Percentiles rank a stretch among this genome's conserved stretches.
Conservation (phyloP, 208 protist genomes). For the Leishmania tarentolae region DNA sequence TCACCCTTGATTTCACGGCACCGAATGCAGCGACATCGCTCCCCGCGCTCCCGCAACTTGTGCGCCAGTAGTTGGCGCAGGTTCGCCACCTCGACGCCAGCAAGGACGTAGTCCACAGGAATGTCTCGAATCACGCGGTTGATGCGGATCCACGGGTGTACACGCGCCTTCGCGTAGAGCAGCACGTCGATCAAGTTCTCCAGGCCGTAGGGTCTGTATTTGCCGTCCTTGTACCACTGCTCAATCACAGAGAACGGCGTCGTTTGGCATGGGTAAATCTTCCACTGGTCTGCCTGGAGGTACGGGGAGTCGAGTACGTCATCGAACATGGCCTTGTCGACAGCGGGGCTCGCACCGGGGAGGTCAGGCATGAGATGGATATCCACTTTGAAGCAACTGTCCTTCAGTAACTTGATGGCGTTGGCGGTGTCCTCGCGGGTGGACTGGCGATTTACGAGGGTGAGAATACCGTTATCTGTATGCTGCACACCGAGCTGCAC, state of each 20-base stretch:
- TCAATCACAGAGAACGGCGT: constrained; percentile 98
- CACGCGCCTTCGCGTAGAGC: constrained; percentile 92
- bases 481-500: constrained; percentile 99
- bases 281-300: constrained; percentile 98
- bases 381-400: constrained; percentile 98
- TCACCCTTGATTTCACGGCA: constrained; percentile 93
- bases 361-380: constrained; percentile 99
- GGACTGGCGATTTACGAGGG: constrained; percentile 94
- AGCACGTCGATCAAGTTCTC: constrained; percentile 94
- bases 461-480: constrained; percentile 97
- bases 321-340: constrained; percentile 95
- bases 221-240: constrained; percentile 96
- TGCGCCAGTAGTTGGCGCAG: constrained; percentile 95
- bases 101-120: constrained; percentile 97
- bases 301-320: constrained; percentile 95
- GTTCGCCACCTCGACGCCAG: constrained; percentile 97
- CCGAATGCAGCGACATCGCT: constrained; percentile 94
- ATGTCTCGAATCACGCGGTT: constrained; percentile 99
- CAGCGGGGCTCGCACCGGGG: constrained; percentile 93
- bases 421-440: constrained; percentile 92
- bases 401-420: constrained; percentile 96
- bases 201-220: constrained; percentile 93
- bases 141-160: constrained; percentile 99
- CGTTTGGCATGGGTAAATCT: constrained; percentile 99
- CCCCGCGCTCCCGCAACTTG: constrained; percentile 90